Evolutionary conservation across 371 early-diverging fungal genomes (phyloP), one percentile per base, ranked within the genome.

Genomic region (Globomyces sp.): DNA sequence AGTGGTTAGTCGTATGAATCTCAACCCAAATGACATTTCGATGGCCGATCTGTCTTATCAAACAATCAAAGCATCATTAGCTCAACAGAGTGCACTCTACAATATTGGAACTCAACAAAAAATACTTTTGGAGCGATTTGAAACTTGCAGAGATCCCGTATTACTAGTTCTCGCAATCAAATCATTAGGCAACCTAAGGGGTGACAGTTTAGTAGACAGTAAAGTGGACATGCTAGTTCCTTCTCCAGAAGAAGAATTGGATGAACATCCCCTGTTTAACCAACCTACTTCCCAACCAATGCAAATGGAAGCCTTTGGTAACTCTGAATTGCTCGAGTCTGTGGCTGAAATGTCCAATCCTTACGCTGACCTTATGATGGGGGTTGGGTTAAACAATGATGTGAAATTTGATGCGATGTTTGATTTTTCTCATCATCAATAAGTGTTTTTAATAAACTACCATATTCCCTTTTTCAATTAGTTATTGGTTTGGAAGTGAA

Each of bases 131-230:
- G 63, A 63, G 36, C 39, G 44, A 6, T 50, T 63, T 4, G 39
- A 41, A 50, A 63, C 39, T n/a, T 63, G 42, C 37, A 48, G 44
- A 52, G 63, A 63, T 49, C 63, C 63, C 5, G 49, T 63, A 3
- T 52, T 43, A 6, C 10, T 63, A 3, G 63, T 43, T 39, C 8
- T 41, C 37, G 44, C 63, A 1, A 37, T 63, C 44, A 63, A 37
- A 41, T 41, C 42, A 1, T 40, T 63, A 3, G 49, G 49, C 49
- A 63, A 37, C 5, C n/a, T 63, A 49, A 37, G 39, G 5, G 63
- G 63, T 9, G 63, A 63, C 1, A 45, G 49, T 1, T 46, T 40
- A 37, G 46, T 37, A 10, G 41, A n/a, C 9, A 37, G 42, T 37
- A 36, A 24, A 9, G 10, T n/a, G 4, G 63, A 43, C 36, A 60